Percentiles rank a stretch among this genome's conserved stretches.
Conservation (phyloP, 2,329 filamentous ascomycete genomes). For the Fusarium sp. region DNA sequence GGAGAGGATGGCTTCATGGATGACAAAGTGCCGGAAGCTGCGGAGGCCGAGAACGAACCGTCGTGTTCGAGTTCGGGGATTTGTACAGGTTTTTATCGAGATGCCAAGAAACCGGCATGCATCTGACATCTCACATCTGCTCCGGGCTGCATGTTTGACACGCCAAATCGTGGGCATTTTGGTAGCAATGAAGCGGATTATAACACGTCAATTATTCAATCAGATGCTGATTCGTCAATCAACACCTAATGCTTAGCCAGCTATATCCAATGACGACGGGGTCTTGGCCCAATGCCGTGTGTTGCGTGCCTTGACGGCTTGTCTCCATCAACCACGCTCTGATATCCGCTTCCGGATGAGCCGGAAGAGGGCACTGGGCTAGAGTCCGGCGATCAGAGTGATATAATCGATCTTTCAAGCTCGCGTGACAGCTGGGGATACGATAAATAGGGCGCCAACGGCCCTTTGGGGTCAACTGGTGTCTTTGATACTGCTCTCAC, state of each 20-base stretch:
- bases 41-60: slow-evolving; percentile 26
- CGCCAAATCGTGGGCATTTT: slow-evolving; percentile 16
- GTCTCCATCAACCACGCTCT: slow-evolving; percentile 33
- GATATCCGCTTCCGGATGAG: slow-evolving; percentile 28
- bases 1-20: slow-evolving; percentile 10
- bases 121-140: slow-evolving; percentile 1
- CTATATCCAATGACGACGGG: slow-evolving; percentile 16
- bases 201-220: slow-evolving; percentile 18
- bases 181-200: slow-evolving; percentile 1
- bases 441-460: slow-evolving; percentile 33
- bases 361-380: slow-evolving; percentile 29
- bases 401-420: slow-evolving; percentile 14
- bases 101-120: slow-evolving; percentile 24
- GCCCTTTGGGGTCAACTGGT: slow-evolving; percentile 5
- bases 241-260: background rate
- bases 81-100: slow-evolving; percentile 15
- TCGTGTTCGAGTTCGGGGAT: slow-evolving; percentile 29
- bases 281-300: slow-evolving; percentile 28
- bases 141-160: background rate
- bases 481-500: background rate
- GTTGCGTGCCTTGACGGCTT: slow-evolving; percentile 34
- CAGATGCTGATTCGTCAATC: background rate
- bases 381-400: slow-evolving; percentile 20
- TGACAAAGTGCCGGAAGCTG: slow-evolving; percentile 29
- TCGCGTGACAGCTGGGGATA: slow-evolving; percentile 18